phyloP scores from a whole-genome alignment of 1,284 basidiomycete genomes.

The Ganoderma boninense region DNA sequence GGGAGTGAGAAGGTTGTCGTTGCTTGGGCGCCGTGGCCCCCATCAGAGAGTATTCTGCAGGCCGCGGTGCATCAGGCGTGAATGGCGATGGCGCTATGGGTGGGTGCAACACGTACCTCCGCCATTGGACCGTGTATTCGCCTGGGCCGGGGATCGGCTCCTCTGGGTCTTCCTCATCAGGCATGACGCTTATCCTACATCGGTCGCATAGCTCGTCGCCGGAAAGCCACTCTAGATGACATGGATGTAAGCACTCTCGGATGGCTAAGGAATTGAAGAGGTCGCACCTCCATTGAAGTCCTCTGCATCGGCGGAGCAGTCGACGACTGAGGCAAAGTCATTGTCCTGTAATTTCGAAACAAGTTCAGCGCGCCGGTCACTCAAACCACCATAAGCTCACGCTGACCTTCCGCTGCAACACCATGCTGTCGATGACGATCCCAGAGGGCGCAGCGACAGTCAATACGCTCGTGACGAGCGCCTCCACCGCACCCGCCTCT shows the following conservation, averaged over 20 bases:
- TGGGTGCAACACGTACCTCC: constrained; percentile 55
- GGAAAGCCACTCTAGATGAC: constrained; percentile 59
- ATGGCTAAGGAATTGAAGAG: not conserved
- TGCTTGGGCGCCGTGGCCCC: constrained; percentile 51
- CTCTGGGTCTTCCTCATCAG: constrained; percentile 51
- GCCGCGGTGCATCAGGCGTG: not conserved
- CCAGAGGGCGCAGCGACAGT: constrained; percentile 61
- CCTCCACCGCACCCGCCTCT: constrained; percentile 61
- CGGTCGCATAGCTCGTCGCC: constrained; percentile 70
- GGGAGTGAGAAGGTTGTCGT: constrained; percentile 67
- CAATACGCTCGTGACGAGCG: constrained; percentile 51
- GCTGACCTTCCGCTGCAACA: constrained; percentile 55
- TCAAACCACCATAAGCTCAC: no score
- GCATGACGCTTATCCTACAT: constrained; percentile 58
- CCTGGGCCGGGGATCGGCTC: constrained; percentile 58
- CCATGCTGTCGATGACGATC: constrained; percentile 59
- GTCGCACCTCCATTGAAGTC: constrained; percentile 43
- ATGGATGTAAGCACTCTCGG: not conserved
- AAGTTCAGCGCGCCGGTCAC: not conserved
- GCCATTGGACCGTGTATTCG: constrained; percentile 70
- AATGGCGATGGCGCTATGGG: not conserved
- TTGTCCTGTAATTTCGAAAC: constrained; percentile 49
- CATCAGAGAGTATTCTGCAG: constrained; percentile 52
- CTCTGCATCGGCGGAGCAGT: constrained; percentile 48
- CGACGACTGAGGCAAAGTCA: constrained; percentile 53